phyloP scores from a whole-genome alignment of 768 basidiomycete species.

The Rubroboletus satanas region DNA sequence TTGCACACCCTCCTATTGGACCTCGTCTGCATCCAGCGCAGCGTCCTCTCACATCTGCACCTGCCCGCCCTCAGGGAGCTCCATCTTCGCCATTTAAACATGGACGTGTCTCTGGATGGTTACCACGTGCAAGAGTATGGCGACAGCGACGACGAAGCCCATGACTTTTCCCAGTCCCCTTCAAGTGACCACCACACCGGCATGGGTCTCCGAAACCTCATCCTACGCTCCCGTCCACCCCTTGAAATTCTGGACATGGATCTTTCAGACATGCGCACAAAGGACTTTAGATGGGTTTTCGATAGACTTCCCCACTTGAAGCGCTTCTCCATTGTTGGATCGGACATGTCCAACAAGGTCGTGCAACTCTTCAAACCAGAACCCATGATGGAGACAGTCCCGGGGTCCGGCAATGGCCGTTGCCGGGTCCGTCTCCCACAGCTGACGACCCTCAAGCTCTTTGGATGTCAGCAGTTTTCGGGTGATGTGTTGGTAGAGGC shows the following conservation, averaged over 20 bases:
- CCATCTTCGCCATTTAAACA: conserved; percentile 63
- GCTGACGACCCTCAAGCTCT: conserved; percentile 49
- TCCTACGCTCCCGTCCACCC: conserved; percentile 58
- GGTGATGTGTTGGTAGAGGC: conserved; percentile 56
- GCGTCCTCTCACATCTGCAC: conserved; percentile 60
- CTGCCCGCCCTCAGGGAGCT: conserved; percentile 58
- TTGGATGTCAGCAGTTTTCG: conserved; percentile 59
- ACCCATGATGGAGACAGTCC: not conserved
- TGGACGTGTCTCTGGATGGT: conserved; percentile 41
- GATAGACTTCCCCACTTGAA: conserved; percentile 49
- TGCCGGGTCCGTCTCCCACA: conserved; percentile 51
- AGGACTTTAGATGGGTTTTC: conserved; percentile 72
- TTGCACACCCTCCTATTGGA: conserved; percentile 56
- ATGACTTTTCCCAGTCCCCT: conserved; percentile 73
- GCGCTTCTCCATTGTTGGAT: conserved; percentile 71
- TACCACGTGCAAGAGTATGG: conserved; percentile 48
- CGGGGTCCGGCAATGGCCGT: conserved; percentile 7
- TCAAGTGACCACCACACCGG: conserved; percentile 76
- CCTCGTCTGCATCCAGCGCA: conserved; percentile 59
- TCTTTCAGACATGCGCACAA: conserved; percentile 79
- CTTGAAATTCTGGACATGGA: conserved; percentile 71
- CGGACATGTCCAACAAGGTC: conserved; percentile 77
- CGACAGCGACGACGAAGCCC: conserved; percentile 71
- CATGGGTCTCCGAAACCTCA: conserved; percentile 69
- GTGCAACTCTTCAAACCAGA: conserved; percentile 54